Conservation (phyloP, 495 filamentous ascomycete species). For the Aspergillus hancockii region DNA sequence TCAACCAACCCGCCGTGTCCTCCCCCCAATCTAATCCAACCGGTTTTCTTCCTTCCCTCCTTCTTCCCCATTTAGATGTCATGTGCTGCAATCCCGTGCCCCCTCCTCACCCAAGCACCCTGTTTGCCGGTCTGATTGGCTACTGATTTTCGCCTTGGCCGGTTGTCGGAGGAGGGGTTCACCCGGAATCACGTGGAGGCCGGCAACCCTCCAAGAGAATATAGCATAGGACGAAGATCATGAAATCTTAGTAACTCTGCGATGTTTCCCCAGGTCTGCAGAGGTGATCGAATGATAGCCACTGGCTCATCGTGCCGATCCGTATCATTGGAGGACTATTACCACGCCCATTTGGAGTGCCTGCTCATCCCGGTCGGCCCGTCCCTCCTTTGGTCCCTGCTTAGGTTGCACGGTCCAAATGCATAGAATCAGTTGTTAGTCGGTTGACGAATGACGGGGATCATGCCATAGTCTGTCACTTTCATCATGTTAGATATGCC, state of each 20-base stretch:
- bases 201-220: constrained; percentile 15
- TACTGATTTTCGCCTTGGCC: constrained; percentile 12
- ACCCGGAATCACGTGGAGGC: constrained; percentile 30
- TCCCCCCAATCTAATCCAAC: constrained; percentile 9
- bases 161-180: constrained; percentile 28
- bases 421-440: background rate
- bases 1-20: background rate
- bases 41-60: constrained; percentile 21
- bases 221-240: background rate
- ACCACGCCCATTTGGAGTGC: background rate
- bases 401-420: constrained; percentile 10
- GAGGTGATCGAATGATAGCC: background rate
- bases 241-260: constrained; percentile 1
- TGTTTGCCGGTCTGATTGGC: constrained; percentile 33
- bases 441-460: background rate
- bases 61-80: constrained; percentile 26
- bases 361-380: constrained; percentile 22
- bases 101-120: constrained; percentile 29
- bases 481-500: background rate
- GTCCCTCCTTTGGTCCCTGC: constrained; percentile 16
- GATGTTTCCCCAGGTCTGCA: constrained; percentile 7
- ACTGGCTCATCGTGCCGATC: constrained; percentile 5
- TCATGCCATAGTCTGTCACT: background rate
- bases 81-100: constrained; percentile 50
- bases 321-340: constrained; percentile 6